Percentiles rank a stretch among this genome's conserved stretches.
Evolutionary conservation across 2,329 filamentous ascomycete species (phyloP).

Genomic region (Stagonosporopsis rhizophila): DNA sequence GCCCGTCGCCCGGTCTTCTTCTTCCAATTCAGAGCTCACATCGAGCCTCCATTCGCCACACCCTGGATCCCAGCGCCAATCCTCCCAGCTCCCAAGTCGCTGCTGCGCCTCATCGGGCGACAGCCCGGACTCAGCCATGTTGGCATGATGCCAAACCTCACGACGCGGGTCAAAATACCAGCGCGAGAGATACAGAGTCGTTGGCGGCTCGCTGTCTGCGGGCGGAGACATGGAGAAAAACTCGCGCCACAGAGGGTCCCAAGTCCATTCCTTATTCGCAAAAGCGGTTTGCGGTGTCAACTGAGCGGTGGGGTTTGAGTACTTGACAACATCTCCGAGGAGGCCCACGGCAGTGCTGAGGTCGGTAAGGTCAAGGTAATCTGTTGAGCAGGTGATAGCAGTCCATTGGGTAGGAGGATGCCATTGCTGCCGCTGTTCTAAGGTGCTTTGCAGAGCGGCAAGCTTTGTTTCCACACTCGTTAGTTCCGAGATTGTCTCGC

Average conservation of each 20-base stretch:
- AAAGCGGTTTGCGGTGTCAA: constrained; percentile 5
- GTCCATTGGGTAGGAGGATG: neutral
- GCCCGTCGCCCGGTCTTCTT: neutral
- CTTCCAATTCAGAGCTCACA: constrained; percentile 10
- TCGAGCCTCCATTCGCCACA: constrained; percentile 15
- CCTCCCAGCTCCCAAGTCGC: constrained; percentile 7
- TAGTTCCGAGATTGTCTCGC: neutral
- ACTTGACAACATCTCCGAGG: constrained; percentile 1
- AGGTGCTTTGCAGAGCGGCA: neutral
- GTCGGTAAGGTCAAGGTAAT: constrained; percentile 13
- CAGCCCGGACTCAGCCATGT: constrained; percentile 8
- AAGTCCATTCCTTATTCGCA: neutral
- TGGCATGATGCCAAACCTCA: constrained; percentile 9
- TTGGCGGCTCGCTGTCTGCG: neutral
- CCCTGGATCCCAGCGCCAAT: constrained; percentile 12
- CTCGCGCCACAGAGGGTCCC: constrained; percentile 16
- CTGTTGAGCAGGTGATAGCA: constrained; percentile 8
- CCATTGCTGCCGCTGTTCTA: constrained; percentile 4
- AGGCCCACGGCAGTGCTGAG: constrained; percentile 5
- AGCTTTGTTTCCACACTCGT: neutral
- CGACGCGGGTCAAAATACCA: constrained; percentile 9
- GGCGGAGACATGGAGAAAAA: constrained; percentile 2
- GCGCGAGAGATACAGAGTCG: constrained; percentile 1
- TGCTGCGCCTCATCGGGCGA: constrained; percentile 13
- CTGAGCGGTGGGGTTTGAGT: neutral